Evolutionary conservation across 2,329 filamentous ascomycete genomes (phyloP), one percentile per base, ranked within the genome.

Genomic region (Cercospora brassicicola): DNA sequence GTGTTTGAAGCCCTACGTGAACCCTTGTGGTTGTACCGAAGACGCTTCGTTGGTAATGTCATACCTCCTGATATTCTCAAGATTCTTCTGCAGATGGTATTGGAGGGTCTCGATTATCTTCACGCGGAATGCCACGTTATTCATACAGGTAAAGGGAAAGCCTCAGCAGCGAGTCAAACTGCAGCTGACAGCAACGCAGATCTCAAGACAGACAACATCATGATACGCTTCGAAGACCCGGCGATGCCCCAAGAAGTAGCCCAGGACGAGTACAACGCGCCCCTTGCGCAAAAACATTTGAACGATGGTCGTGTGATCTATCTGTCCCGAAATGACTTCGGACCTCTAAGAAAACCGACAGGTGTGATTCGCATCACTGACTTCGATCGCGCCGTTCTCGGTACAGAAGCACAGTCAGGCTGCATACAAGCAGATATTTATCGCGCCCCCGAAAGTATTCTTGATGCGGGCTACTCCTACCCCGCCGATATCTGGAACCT

Each of bases 401-500:
- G 69, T 45, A 59, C 67, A 26, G 60, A 56, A 2, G 26, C 51
- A 28, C 65, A 66, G n/a, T 69, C 67, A 61, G 70, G 66, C 2
- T 56, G 45, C 64, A 69, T 71, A 18, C 71, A 72, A 56, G 64
- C 64, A 48, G 61, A 69, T 15, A n/a, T 69, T 15, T 73, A 69
- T 45, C 62, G 71, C n/a, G 71, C 71, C 9, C 71, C 68, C 4
- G 70, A 72, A 59, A 65, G 67, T 23, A 67, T 72, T 23, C 61
- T 72, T 5, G 66, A 68, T 31, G 67, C 51, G 10, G 66, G 67
- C 18, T 76, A 73, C 67, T 57, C 68, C 26, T 67, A 73, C 36
- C 68, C 70, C 23, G 69, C 71, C 26, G 74, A 76, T 66, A 76
- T 76, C n/a, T 76, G 73, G 74, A 76, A 67, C 33, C 28, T 76